phyloP scores from a whole-genome alignment of 31 red algal species.

The Endocladia muricata region DNA sequence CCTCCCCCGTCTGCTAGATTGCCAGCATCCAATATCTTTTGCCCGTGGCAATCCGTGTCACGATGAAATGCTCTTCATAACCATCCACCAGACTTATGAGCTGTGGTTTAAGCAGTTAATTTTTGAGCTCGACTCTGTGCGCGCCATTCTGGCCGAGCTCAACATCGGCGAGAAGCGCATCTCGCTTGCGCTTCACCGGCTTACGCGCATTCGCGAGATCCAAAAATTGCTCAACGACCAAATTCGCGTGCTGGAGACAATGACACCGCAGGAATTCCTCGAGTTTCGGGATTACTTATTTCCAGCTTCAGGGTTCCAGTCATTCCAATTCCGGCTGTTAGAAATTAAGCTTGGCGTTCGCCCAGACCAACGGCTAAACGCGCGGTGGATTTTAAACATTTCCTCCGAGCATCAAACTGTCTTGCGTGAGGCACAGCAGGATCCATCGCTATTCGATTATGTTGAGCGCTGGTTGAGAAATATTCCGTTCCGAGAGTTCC shows the following conservation, averaged over 20 bases:
- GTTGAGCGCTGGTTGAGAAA: slow-evolving; percentile 90
- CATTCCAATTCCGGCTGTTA: slow-evolving; percentile 85
- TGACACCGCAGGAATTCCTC: slow-evolving; percentile 98
- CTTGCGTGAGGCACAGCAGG: slow-evolving; percentile 65
- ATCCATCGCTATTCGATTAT: slow-evolving; percentile 87
- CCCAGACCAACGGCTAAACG: slow-evolving; percentile 76
- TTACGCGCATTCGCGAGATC: slow-evolving; percentile 86
- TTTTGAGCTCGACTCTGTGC: slow-evolving; percentile 91
- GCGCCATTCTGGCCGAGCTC: slow-evolving; percentile 64
- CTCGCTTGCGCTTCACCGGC: slow-evolving; percentile 85
- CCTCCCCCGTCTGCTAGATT: slow-evolving; percentile 55
- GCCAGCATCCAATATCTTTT: slow-evolving; percentile 77
- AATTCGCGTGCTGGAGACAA: slow-evolving; percentile 93
- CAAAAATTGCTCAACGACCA: slow-evolving; percentile 90
- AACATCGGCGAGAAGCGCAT: slow-evolving; percentile 80
- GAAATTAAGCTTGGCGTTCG: slow-evolving; percentile 92
- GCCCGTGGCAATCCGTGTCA: slow-evolving; percentile 58
- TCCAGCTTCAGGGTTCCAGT: slow-evolving; percentile 96
- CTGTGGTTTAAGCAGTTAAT: slow-evolving; percentile 99
- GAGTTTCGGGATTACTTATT: slow-evolving; percentile 97
- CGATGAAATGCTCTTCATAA: slow-evolving; percentile 99
- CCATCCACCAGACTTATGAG: slow-evolving; percentile 98
- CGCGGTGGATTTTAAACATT: slow-evolving; percentile 71
- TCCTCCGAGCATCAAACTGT: slow-evolving; percentile 60
- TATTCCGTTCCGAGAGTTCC: slow-evolving; percentile 87